Evolutionary conservation across 2,329 filamentous ascomycete species (phyloP), one percentile per base, ranked within the genome.

Genomic region (Paecilomyces niveus): DNA sequence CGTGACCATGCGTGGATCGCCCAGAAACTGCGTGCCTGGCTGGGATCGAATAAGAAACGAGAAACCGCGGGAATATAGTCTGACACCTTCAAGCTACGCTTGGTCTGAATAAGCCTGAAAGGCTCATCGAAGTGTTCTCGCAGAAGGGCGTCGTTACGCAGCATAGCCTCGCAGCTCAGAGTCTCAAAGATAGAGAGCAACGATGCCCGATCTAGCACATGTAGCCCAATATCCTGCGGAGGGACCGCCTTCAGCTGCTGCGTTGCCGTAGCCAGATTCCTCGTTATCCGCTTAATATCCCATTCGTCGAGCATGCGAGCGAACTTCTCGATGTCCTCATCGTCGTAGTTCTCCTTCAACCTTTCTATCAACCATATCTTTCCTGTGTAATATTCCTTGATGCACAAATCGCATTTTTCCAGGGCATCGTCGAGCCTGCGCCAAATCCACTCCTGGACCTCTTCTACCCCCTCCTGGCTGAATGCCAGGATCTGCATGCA

Each of bases 171-270:
- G 72, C 89, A 96, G 71, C 92, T 96, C 55, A 97, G 78, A 0
- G 89, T 88, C 72, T 97, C 93, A 67, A 95, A 96, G 31, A 97
- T 84, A 10, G 90, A 88, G 59, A 94, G 83, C 55, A 95, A 83
- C 6, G 90, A 85, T 29, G 83, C 78, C 1, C 82, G 76, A 29
- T 83, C 80, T 26, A 86, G 71, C 26, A 78, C 72, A 56, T 73
- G 72, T 35, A 84, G 76, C 22, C 75, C 78, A 45, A 84, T 79
- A 58, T 80, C 68, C 51, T 81, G 75, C 3, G 79, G 76, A 2
- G 83, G 78, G 7, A 81, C 71, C 11, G 73, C 72, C 59, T 76
- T 74, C 49, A 88, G 80, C 55, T 82, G 81, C 1, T 78, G 69
- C 55, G 81, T 78, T 1, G 85, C 86, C 64, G 76, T 80, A n/a